A percentile compares a stretch with the other conserved stretches of the same genome.
phyloP scores from a whole-genome alignment of 164 flowering plant genomes.

The Houttuynia cordata region DNA sequence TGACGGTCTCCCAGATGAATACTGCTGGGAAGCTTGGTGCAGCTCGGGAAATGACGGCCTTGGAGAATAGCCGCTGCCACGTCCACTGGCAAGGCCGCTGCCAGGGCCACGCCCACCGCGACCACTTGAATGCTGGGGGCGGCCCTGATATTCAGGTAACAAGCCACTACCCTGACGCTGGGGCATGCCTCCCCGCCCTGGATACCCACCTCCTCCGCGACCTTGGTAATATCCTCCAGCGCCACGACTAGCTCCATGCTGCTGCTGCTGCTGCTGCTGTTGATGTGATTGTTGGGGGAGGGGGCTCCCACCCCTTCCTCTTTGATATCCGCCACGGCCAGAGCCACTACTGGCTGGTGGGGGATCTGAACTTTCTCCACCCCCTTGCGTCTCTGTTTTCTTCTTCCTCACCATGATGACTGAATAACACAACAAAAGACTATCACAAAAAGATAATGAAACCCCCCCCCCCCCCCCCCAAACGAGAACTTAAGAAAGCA shows the following conservation, averaged over 20 bases:
- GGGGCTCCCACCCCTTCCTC: conserved; percentile 13
- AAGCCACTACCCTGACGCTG: conserved; percentile 13
- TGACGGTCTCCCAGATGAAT: conserved; percentile 3
- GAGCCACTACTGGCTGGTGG: conserved; percentile 28
- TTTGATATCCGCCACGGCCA: conserved; percentile 36
- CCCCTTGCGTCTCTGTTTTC: conserved; percentile 38
- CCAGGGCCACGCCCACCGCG: conserved; percentile 29
- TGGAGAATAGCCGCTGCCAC: conserved; percentile 29
- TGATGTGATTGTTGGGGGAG: conserved; percentile 4
- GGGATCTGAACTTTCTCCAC: conserved; percentile 43
- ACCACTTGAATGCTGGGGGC: conserved; percentile 28
- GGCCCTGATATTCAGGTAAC: conserved; percentile 28
- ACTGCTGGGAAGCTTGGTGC: conserved; percentile 60
- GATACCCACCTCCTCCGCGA: conserved; percentile 8
- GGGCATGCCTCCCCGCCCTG: conserved; percentile 16
- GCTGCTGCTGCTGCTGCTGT: conserved; percentile 2
- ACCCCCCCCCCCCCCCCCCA: no score
- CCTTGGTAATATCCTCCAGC: conserved; percentile 11
- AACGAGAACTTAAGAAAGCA: no score
- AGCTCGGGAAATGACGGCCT: conserved; percentile 60
- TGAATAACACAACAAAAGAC: neutral
- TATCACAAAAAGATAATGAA: no score
- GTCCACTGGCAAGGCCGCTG: conserved; percentile 28
- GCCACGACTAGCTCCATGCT: conserved; percentile 9
- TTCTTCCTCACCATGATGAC: conserved; percentile 56